Evolutionary conservation across 257 asterid species (phyloP).

Genomic region (Solanum bukasovii): DNA sequence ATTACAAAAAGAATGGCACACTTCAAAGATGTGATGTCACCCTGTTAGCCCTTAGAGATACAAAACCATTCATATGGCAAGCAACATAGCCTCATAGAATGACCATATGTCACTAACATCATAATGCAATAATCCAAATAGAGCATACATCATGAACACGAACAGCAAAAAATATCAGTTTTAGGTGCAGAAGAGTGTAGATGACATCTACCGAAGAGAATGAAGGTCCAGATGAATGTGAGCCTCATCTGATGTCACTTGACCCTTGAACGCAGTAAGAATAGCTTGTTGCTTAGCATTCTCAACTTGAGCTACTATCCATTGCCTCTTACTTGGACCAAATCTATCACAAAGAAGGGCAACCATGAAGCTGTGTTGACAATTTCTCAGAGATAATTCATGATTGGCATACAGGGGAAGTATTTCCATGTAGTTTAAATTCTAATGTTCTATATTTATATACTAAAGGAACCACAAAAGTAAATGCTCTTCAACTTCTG

Average conservation of each 20-base stretch:
- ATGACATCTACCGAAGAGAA: slow-evolving; percentile 64
- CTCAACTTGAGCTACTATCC: slow-evolving; percentile 99
- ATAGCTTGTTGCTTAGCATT: slow-evolving; percentile 94
- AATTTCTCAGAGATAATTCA: background rate
- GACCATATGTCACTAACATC: background rate
- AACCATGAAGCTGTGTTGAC: slow-evolving; percentile 7
- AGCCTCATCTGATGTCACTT: slow-evolving; percentile 97
- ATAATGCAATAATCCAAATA: background rate
- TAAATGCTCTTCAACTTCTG: background rate
- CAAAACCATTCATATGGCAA: background rate
- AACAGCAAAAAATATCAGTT: background rate
- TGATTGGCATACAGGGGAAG: background rate
- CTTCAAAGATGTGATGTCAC: background rate
- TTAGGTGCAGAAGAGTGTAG: background rate
- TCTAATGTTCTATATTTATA: background rate
- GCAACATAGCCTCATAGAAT: background rate
- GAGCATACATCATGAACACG: background rate
- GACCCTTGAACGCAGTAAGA: slow-evolving; percentile 80
- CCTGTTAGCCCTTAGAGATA: background rate
- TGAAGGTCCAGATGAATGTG: slow-evolving; percentile 98
- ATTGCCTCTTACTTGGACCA: slow-evolving; percentile 93
- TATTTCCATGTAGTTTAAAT: background rate
- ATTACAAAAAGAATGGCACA: background rate
- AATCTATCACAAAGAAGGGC: slow-evolving; percentile 46
- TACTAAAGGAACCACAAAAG: background rate